phyloP scores from a whole-genome alignment of 2,329 filamentous ascomycete species.

The Rosellinia necatrix region DNA sequence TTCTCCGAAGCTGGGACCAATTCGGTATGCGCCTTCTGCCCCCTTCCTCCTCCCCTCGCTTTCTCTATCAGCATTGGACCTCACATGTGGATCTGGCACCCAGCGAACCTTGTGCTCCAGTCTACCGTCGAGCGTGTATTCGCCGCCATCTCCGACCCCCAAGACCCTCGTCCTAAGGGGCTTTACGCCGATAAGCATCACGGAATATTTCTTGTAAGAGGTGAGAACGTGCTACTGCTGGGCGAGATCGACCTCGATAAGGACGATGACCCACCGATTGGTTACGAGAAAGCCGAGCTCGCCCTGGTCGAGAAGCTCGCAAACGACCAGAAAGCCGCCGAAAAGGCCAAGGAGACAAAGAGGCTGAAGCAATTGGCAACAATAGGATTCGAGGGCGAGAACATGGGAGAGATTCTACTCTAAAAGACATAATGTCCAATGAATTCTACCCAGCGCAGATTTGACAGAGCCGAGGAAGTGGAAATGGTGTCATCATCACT shows the following conservation, averaged over 20 bases:
- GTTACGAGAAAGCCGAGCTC: constrained; percentile 68
- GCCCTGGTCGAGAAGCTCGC: constrained; percentile 74
- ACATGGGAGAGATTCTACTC: constrained; percentile 73
- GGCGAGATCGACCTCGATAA: constrained; percentile 97
- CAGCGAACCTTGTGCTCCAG: constrained; percentile 94
- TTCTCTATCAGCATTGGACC: not conserved
- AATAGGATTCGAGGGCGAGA: constrained; percentile 88
- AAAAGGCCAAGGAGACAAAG: constrained; percentile 75
- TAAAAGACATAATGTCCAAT: constrained; percentile 20
- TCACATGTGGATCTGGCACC: constrained; percentile 15
- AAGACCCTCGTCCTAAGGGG: constrained; percentile 45
- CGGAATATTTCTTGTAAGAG: constrained; percentile 88
- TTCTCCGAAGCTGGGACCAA: constrained; percentile 95
- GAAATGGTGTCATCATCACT: not conserved
- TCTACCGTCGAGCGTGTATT: constrained; percentile 91
- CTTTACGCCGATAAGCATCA: constrained; percentile 84
- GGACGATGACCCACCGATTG: constrained; percentile 81
- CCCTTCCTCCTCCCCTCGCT: not conserved
- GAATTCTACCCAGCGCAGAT: not conserved
- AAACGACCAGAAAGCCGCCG: constrained; percentile 69
- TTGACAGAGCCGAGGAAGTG: not conserved
- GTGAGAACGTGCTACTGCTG: constrained; percentile 94
- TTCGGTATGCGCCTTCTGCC: constrained; percentile 69
- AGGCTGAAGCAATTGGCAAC: constrained; percentile 72
- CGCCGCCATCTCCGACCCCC: constrained; percentile 44